Evolutionary conservation across 257 asterid genomes (phyloP), one percentile per base, ranked within the genome.

Genomic region (Salvia splendens): DNA sequence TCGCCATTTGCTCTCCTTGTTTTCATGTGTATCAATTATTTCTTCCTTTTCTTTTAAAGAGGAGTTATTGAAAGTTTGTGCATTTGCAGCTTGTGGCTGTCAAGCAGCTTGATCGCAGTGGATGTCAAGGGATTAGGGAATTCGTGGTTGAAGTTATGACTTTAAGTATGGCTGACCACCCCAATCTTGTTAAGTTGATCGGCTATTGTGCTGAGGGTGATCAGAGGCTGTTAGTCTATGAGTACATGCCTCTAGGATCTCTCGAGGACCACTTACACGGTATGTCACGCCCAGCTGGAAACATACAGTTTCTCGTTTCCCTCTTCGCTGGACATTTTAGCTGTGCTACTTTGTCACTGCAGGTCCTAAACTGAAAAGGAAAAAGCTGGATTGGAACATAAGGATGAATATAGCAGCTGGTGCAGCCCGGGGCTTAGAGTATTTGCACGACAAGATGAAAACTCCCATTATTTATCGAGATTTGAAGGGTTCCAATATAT

Each of bases 371-470:
- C 73, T 79, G n/a, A 71, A 60, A 66, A 61, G 73, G 51, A 80
- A 71, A 42, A 62, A 8, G 4, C 73, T 90, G 68, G 90, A 87
- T 76, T 90, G 97, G 97, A 84, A 82, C 72, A 79, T 76, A 9
- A 74, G 93, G 82, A 89, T 89, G 92, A 81, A 83, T 72, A 87
- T 89, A 77, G 95, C 95, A 63, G 89, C 95, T 24, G 97, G 96
- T 52, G 88, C 90, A 30, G 97, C 97, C 60, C 78, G 59, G 49
- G 97, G 97, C 8, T 70, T 90, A 32, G 97, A 90, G 80, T 87
- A 90, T 81, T 77, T 90, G 83, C 97, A 90, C 55, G 82, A 82
- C 73, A 84, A 79, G 84, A 83, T 88, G 94, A 73, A 75, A 53
- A 86, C 84, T 8, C 96, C 96, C 0, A 73, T 90, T 38, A 86